Evolutionary conservation across 192 early-diverging fungal species (phyloP).

Genomic region (Coemansia sp.): DNA sequence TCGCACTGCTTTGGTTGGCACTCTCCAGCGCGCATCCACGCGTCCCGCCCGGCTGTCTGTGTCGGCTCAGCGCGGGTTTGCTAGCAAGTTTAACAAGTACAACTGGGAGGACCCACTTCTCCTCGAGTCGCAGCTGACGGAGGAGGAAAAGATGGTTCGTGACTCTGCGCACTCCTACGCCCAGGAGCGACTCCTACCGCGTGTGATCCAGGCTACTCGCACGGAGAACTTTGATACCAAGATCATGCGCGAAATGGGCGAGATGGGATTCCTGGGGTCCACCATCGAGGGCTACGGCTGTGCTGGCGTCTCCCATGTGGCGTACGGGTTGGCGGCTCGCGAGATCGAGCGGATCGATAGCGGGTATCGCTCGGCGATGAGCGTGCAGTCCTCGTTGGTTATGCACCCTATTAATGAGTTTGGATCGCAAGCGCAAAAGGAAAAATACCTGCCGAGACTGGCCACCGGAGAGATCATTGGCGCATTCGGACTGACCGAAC

Average conservation of each 20-base stretch:
- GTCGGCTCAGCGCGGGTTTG: constrained; percentile 22
- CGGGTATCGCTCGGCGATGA: constrained; percentile 98
- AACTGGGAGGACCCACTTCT: constrained; percentile 85
- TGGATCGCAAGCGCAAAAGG: constrained; percentile 81
- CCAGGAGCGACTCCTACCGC: constrained; percentile 82
- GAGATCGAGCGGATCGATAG: constrained; percentile 95
- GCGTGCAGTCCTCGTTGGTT: constrained; percentile 96
- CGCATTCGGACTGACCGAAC: constrained; percentile 95
- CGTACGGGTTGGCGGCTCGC: constrained; percentile 93
- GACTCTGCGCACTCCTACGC: constrained; percentile 85
- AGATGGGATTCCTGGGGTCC: constrained; percentile 86
- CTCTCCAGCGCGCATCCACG: not conserved
- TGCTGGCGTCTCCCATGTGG: constrained; percentile 94
- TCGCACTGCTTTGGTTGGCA: not conserved
- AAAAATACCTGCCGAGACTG: constrained; percentile 88
- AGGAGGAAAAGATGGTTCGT: constrained; percentile 84
- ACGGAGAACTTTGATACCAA: constrained; percentile 85
- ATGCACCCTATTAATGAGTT: constrained; percentile 98
- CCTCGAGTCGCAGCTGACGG: constrained; percentile 80
- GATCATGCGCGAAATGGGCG: constrained; percentile 93
- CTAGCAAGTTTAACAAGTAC: constrained; percentile 64
- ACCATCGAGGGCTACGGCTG: constrained; percentile 97
- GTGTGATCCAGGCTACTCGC: constrained; percentile 82
- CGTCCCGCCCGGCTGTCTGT: not conserved
- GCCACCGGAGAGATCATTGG: constrained; percentile 88